Conservation (phyloP, 768 basidiomycete genomes). For the Gautieria morchelliformis region DNA sequence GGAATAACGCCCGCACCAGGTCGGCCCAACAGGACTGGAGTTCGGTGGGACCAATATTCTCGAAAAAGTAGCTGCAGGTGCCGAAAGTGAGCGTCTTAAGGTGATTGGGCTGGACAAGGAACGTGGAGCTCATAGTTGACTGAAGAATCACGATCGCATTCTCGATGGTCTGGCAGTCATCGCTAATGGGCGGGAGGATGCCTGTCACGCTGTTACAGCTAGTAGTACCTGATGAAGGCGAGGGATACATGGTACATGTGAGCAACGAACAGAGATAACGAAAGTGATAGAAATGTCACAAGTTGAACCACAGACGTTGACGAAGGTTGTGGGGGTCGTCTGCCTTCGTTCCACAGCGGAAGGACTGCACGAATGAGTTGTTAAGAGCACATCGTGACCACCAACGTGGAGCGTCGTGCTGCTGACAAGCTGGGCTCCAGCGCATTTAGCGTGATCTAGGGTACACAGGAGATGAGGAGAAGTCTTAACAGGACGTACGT, state of each 20-base stretch:
- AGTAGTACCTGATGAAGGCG: neutral
- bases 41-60: neutral
- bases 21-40: constrained; percentile 2
- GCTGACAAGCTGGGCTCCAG: neutral
- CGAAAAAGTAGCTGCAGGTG: neutral
- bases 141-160: neutral
- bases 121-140: neutral
- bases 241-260: neutral
- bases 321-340: neutral
- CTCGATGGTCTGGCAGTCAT: constrained; percentile 1
- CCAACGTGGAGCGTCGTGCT: neutral
- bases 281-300: neutral
- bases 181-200: neutral
- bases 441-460: neutral
- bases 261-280: neutral
- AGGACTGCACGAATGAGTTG: neutral
- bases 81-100: neutral
- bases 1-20: neutral
- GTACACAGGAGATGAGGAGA: neutral
- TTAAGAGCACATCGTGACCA: neutral
- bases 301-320: neutral
- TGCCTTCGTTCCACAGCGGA: neutral
- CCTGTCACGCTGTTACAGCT: constrained; percentile 1
- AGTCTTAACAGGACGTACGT: neutral
- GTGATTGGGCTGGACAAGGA: neutral